Evolutionary conservation across 331 rosid species (phyloP), one percentile per base, ranked within the genome.

Genomic region (Acacia concinna): DNA sequence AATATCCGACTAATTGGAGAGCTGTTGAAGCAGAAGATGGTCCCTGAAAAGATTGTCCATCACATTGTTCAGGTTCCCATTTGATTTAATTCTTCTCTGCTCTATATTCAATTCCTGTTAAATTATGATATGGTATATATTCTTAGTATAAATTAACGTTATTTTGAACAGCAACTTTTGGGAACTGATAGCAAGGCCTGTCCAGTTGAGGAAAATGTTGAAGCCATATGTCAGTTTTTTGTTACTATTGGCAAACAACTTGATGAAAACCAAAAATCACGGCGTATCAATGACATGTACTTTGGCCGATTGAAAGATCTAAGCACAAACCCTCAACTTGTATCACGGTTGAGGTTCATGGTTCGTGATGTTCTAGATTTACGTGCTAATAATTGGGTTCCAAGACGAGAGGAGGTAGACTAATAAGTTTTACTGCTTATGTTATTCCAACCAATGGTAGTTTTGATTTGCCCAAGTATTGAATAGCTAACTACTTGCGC

Each of bases 21-120:
- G 91, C 98, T 96, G 75, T 85, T 96, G 84, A 96, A 91, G 90
- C 99, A 93, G 86, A 96, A 90, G 91, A 96, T 96, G 97, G 99
- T 96, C 57, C 95, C 98, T 72, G 98, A 89, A 76, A 96, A 57
- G 91, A 90, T 96, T 83, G 99, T 96, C 75, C 99, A 96, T 78
- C 97, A 96, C 90, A 96, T 96, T 86, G 99, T 93, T 77, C 86
- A 82, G 94, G 99, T 96, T 68, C 73, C 79, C 59, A 64, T 76
- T 76, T 52, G 78, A 73, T 76, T 81, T 68, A 43, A 68, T 23
- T 63, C 70, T 79, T 76, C n/a, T 17, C 73, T 82, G 44, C 32
- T 64, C 72, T 17, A 23, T 6, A 37, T 37, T 73, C 77, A 56
- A 56, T 79, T 83, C 37, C 47, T 78, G 28, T 77, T 74, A 35